A percentile compares a stretch with the other conserved stretches of the same genome.
phyloP scores from a whole-genome alignment of 2,329 filamentous ascomycete genomes.

The Penicillium paneum region DNA sequence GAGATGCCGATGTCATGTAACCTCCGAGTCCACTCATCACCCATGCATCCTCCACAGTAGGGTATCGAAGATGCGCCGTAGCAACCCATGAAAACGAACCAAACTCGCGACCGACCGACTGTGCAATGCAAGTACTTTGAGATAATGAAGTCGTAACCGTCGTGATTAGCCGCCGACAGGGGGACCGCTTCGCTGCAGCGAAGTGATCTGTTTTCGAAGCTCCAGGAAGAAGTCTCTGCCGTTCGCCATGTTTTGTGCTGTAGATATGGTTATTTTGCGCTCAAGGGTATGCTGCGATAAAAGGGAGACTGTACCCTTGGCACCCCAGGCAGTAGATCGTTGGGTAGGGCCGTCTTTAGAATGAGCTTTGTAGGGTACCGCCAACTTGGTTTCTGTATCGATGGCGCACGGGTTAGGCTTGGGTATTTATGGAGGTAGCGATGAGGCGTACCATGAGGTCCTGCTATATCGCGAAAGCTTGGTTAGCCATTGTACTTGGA shows the following conservation, averaged over 20 bases:
- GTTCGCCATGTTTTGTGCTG: slow-evolving; percentile 49
- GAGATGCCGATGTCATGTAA: slow-evolving; percentile 27
- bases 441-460: slow-evolving; percentile 28
- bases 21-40: slow-evolving; percentile 18
- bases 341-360: slow-evolving; percentile 37
- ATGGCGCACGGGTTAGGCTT: slow-evolving; percentile 9
- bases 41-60: slow-evolving; percentile 23
- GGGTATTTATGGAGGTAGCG: not conserved
- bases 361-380: slow-evolving; percentile 38
- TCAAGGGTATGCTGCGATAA: slow-evolving; percentile 9
- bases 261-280: not conserved
- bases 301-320: slow-evolving; percentile 39
- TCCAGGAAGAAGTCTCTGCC: slow-evolving; percentile 51
- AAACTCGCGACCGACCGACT: slow-evolving; percentile 14
- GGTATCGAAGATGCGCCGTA: slow-evolving; percentile 29
- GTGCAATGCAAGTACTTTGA: slow-evolving; percentile 19
- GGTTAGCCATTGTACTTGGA: slow-evolving; percentile 4
- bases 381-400: slow-evolving; percentile 32
- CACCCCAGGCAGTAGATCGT: slow-evolving; percentile 42
- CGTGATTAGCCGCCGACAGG: slow-evolving; percentile 35
- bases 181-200: slow-evolving; percentile 37
- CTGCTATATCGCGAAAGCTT: slow-evolving; percentile 16
- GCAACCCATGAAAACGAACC: slow-evolving; percentile 23
- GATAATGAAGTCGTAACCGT: slow-evolving; percentile 11
- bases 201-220: slow-evolving; percentile 47